Base-by-base conservation (phyloP, 495 filamentous ascomycete genomes). In the Aspergillus asperescens region DNA sequence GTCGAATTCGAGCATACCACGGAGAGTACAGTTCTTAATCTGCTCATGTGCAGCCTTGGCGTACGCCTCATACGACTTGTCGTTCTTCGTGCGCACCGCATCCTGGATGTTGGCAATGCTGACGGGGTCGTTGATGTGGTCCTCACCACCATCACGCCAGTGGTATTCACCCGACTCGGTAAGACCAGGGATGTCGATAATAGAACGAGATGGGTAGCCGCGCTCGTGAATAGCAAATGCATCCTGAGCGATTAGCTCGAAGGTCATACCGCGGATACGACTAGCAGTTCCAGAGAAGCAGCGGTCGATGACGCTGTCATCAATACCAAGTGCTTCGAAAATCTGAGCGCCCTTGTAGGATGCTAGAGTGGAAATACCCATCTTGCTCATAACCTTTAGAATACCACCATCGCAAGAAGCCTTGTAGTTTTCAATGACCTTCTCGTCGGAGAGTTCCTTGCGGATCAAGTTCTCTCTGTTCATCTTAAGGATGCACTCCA, bases 371-470 rank as follows among this genome's bases (percentile, higher is more conserved):
- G 93, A 99, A 60, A 99, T 99, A 72, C 93, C 93, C 93, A 99
- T 99, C 78, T 99, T 99, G 73, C 89, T 95, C 93, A 99, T 99
- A 65, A 99, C 93, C 76, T 99, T 99, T 51, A 99, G 78, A 54
- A 99, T 96, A 70, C 93, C 93, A 60, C 93, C 93, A 61, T 97
- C 94, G 62, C 89, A 94, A 40, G 93, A 99, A 62, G 93, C 88
- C 76, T 94, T 95, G 78, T 97, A 99, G 73, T 99, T 99, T 54
- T 87, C 83, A 54, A 99, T 88, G 45, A 97, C 83, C 55, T 83
- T 78, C 40, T 95, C 89, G 53, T 94, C 84, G 19, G 81, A 77
- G 18, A 97, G 74, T 62, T 91, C 84, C 77, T 94, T 94, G 62
- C 90, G 85, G 67, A 99, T 94, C 51, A 97, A 73, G 23, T 86